Percentiles rank a stretch among this genome's conserved stretches.
Conservation (phyloP, 345 rosid genomes). For the Xanthoceras sorbifolium region DNA sequence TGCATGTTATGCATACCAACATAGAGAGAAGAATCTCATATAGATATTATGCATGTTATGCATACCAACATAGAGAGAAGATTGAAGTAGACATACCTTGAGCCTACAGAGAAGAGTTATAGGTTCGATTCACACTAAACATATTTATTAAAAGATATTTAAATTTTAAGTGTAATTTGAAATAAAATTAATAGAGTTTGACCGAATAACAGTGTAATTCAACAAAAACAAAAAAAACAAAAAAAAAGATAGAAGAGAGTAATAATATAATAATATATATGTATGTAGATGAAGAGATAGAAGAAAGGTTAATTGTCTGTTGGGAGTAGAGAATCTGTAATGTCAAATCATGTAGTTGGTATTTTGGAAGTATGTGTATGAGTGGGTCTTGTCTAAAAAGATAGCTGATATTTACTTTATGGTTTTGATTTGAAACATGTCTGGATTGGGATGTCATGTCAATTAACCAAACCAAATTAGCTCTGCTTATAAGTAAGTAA, state of each 20-base stretch:
- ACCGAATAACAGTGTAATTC: too few relatives aligned
- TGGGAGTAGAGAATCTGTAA: constrained; percentile 76
- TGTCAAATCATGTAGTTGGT: constrained; percentile 88
- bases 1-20: too few relatives aligned
- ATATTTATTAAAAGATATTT: too few relatives aligned
- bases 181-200: too few relatives aligned
- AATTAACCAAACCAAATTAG: not conserved
- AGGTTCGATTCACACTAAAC: too few relatives aligned
- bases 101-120: too few relatives aligned
- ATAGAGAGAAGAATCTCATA: too few relatives aligned
- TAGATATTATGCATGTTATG: too few relatives aligned
- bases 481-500: not conserved
- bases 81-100: too few relatives aligned
- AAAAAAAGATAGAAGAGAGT: not conserved
- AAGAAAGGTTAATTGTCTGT: not conserved
- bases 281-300: not conserved
- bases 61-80: too few relatives aligned
- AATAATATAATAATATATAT: not conserved
- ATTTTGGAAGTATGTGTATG: constrained; percentile 52
- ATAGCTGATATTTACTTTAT: constrained; percentile 11
- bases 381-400: constrained; percentile 40
- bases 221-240: too few relatives aligned
- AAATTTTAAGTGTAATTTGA: too few relatives aligned
- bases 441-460: constrained; percentile 40
- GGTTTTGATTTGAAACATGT: constrained; percentile 15